Percentiles rank a stretch among this genome's conserved stretches.
Evolutionary conservation across 306 rosid genomes (phyloP).

Genomic region (Herpetospermum pedunculosum): DNA sequence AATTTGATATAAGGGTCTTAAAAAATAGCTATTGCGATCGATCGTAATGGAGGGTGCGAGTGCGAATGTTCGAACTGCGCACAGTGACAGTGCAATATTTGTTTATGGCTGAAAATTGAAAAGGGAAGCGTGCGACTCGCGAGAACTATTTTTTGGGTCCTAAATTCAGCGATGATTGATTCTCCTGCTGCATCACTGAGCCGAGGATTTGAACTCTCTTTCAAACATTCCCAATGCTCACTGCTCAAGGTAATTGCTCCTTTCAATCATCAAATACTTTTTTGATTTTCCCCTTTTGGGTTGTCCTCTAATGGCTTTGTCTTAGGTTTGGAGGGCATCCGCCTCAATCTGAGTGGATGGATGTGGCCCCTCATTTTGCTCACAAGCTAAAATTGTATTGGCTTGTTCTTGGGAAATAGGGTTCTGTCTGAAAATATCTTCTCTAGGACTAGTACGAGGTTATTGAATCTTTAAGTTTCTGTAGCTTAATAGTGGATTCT

Average conservation of each 20-base stretch:
- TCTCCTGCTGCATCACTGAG: background rate
- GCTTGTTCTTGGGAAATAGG: background rate
- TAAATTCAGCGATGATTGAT: background rate
- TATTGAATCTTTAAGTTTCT: background rate
- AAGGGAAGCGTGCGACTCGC: background rate
- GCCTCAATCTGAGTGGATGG: background rate
- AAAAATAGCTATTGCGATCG: background rate
- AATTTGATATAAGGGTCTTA: background rate
- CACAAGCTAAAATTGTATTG: background rate
- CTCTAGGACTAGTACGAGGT: background rate
- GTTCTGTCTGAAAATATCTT: background rate
- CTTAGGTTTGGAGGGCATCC: background rate
- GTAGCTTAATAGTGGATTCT: background rate
- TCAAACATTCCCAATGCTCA: background rate
- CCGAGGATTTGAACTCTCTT: background rate
- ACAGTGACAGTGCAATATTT: background rate
- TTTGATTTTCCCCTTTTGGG: background rate
- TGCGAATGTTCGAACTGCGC: background rate
- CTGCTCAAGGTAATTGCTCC: background rate
- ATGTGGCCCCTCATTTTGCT: background rate
- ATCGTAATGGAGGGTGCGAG: background rate
- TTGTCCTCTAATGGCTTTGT: background rate
- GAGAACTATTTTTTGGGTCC: background rate
- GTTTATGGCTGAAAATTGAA: background rate
- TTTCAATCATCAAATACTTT: background rate